Evolutionary conservation across 495 filamentous ascomycete species (phyloP), one percentile per base, ranked within the genome.

Genomic region (Letharia columbiana): DNA sequence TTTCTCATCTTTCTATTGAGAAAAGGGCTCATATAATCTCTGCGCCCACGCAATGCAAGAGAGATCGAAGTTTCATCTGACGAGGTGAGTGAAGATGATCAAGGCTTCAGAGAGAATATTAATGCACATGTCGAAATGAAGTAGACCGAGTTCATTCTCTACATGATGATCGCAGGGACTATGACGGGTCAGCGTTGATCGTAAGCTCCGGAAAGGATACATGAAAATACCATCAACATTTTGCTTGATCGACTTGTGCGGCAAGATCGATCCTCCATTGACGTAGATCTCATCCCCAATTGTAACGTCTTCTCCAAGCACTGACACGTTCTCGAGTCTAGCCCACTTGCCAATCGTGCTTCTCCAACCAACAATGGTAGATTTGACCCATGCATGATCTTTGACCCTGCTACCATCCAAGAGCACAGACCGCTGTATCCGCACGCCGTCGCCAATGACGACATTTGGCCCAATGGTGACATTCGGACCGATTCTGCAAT

Each of bases 311-410:
- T 99, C 95, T 69, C 94, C 94, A 54, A 99, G 84, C 60, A 99
- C 94, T 3, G 89, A 91, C 37, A 99, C 94, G 73, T 98, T 98
- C 83, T 99, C 94, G 72, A 99, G 80, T 67, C 94, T 87, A 65
- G 94, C 93, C 94, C 94, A 99, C 71, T 87, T 87, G 67, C 94
- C 94, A 45, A 99, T 91, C 44, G 87, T 88, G 82, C 91, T 96
- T 81, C 98, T 98, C 94, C 94, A 99, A 70, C 94, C 94, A 17
- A 99, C 93, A 74, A 99, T 99, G 70, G 94, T 96, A 71, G 89
- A 93, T 85, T 99, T 99, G 75, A 99, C 85, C 94, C 94, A 99
- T 15, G 94, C 94, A 77, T 99, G 94, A 76, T 99, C 94, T 84
- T 97, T 98, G 74, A 96, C 89, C 80, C 92, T 97, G 75, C 88